These are phyloP conservation scores for Solanum habrochaites DNA, from an alignment of 257 asterid genomes.

Conservation along the genomic window DNA sequence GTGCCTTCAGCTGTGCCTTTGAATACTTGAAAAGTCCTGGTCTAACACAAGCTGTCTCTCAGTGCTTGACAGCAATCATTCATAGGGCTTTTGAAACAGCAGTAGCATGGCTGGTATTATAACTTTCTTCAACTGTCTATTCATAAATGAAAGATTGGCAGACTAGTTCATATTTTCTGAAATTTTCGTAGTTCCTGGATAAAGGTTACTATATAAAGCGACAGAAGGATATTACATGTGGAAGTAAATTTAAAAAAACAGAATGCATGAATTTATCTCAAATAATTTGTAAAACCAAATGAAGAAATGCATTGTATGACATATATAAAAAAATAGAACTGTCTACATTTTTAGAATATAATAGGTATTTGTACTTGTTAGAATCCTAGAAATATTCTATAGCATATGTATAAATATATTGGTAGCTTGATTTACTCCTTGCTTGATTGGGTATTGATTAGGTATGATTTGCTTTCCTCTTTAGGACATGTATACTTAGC, in stretches of 20 bases:
- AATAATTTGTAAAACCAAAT: neutral
- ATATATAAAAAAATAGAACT: neutral
- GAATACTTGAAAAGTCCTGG: slow-evolving; percentile 93
- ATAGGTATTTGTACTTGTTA: neutral
- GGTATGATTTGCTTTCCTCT: neutral
- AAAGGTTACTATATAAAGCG: neutral
- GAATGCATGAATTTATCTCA: neutral
- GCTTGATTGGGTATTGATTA: neutral
- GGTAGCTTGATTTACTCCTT: neutral
- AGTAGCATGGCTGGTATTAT: slow-evolving; percentile 75
- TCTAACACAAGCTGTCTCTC: slow-evolving; percentile 89
- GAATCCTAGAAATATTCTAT: neutral
- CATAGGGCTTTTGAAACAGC: slow-evolving; percentile 92
- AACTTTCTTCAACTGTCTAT: neutral
- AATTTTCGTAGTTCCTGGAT: neutral
- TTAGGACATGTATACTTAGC: neutral
- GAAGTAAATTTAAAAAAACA: neutral
- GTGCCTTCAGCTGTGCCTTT: slow-evolving; percentile 95
- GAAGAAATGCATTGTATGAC: neutral
- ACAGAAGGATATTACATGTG: neutral
- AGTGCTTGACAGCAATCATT: slow-evolving; percentile 91
- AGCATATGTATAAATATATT: neutral
- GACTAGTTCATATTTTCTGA: neutral
- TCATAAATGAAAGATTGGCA: neutral
- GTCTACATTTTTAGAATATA: neutral